Conservation (phyloP, 2,329 filamentous ascomycete species). For the Cytospora piceae region DNA sequence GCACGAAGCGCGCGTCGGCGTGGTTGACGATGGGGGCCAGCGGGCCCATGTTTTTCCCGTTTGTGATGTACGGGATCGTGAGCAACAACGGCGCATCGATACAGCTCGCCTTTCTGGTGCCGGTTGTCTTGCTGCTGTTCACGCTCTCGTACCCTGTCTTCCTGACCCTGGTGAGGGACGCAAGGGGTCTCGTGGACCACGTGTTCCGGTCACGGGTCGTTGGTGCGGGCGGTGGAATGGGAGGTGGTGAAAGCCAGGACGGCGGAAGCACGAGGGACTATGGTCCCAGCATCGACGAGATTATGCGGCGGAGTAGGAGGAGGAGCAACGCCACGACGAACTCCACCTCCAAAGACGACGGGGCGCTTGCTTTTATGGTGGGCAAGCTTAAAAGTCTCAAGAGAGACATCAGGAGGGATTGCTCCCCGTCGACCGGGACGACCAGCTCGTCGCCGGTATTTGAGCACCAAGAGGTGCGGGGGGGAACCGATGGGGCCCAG, state of each 20-base stretch:
- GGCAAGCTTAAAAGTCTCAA: slow-evolving; percentile 18
- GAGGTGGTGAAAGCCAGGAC: slow-evolving; percentile 7
- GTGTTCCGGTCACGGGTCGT: not conserved
- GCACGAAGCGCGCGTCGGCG: slow-evolving; percentile 77
- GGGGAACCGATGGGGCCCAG: slow-evolving; percentile 16
- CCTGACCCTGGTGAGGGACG: slow-evolving; percentile 51
- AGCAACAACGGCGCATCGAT: slow-evolving; percentile 45
- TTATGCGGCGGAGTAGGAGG: slow-evolving; percentile 6
- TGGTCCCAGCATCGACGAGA: slow-evolving; percentile 15
- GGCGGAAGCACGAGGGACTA: slow-evolving; percentile 13
- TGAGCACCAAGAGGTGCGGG: slow-evolving; percentile 22
- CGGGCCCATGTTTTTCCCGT: slow-evolving; percentile 75
- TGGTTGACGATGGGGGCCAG: slow-evolving; percentile 77
- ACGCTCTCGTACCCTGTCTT: slow-evolving; percentile 55
- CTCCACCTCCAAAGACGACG: not conserved
- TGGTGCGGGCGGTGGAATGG: slow-evolving; percentile 13
- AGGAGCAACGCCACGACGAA: slow-evolving; percentile 9
- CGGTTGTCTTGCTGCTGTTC: slow-evolving; percentile 55
- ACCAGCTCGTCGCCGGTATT: slow-evolving; percentile 12
- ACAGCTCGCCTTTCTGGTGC: slow-evolving; percentile 66
- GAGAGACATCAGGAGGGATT: slow-evolving; percentile 11
- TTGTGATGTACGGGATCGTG: slow-evolving; percentile 71
- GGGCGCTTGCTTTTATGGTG: slow-evolving; percentile 10
- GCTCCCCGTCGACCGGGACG: slow-evolving; percentile 13
- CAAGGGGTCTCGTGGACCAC: slow-evolving; percentile 45